A percentile compares a stretch with the other conserved stretches of the same genome.
These are phyloP conservation scores for Ganoderma lingzhi DNA, from an alignment of 1,284 basidiomycete genomes.

Conservation along the genomic window DNA sequence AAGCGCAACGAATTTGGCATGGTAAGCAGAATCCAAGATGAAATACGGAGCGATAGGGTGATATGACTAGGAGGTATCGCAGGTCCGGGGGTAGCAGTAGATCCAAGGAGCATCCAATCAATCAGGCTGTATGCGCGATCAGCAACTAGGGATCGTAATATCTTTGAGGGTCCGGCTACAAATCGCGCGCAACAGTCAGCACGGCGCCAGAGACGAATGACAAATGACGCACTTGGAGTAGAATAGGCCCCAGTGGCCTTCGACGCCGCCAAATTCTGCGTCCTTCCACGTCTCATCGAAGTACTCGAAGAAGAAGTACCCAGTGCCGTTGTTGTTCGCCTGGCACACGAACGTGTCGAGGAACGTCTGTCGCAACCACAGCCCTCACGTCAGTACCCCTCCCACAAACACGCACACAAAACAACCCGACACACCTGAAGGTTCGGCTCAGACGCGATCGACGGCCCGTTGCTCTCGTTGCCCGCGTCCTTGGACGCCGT, in stretches of 20 bases:
- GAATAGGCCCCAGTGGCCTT: conserved; percentile 75
- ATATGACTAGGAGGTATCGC: conserved; percentile 19
- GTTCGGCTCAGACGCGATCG: conserved; percentile 71
- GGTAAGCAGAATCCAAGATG: not conserved
- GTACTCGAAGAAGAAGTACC: conserved; percentile 90
- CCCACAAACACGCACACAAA: not conserved
- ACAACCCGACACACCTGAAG: conserved; percentile 50
- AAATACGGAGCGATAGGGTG: not conserved
- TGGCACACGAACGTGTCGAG: conserved; percentile 89
- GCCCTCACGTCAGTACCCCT: not conserved
- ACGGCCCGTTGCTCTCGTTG: conserved; percentile 69
- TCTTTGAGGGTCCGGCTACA: conserved; percentile 31
- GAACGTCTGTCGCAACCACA: conserved; percentile 55
- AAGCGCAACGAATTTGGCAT: conserved; percentile 6
- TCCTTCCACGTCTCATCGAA: conserved; percentile 91
- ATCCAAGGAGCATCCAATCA: not conserved
- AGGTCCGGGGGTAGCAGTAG: not conserved
- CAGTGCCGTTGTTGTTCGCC: conserved; percentile 81
- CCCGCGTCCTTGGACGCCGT: conserved; percentile 66
- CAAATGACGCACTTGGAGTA: conserved; percentile 54
- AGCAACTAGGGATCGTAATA: conserved; percentile 31
- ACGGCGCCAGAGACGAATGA: not conserved
- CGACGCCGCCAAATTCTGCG: conserved; percentile 84
- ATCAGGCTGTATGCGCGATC: not conserved
- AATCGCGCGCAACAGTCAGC: not conserved